Conservation (phyloP, 2,329 filamentous ascomycete genomes). For the Beauveria bassiana region DNA sequence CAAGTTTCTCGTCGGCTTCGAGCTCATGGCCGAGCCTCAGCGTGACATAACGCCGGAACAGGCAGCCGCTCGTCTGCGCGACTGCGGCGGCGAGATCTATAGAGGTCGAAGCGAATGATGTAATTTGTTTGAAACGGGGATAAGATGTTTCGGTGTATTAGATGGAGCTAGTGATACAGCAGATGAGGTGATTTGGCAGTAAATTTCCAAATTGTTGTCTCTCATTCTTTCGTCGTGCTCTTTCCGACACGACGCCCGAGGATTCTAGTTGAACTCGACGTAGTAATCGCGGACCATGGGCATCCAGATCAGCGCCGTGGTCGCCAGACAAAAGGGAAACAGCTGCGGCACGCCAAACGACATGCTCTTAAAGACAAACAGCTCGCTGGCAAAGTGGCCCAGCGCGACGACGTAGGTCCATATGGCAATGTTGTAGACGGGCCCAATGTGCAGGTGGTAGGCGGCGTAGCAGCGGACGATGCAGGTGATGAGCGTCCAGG, state of each 20-base stretch:
- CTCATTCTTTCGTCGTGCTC: background rate
- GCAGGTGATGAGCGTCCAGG: slow-evolving; percentile 75
- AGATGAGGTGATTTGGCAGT: background rate
- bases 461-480: slow-evolving; percentile 76
- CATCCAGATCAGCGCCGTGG: slow-evolving; percentile 53
- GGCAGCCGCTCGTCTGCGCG: slow-evolving; percentile 68
- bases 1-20: slow-evolving; percentile 95
- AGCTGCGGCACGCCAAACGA: slow-evolving; percentile 50
- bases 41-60: slow-evolving; percentile 97
- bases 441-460: slow-evolving; percentile 66
- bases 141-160: background rate
- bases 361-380: slow-evolving; percentile 70
- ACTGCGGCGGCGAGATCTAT: slow-evolving; percentile 77
- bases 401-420: slow-evolving; percentile 77
- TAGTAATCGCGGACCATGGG: slow-evolving; percentile 61
- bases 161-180: background rate
- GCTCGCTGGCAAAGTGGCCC: slow-evolving; percentile 72
- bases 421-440: slow-evolving; percentile 71
- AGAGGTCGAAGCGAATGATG: slow-evolving; percentile 42
- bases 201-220: background rate
- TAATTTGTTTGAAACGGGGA: background rate
- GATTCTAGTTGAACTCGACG: slow-evolving; percentile 35
- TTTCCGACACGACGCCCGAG: background rate
- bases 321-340: slow-evolving; percentile 47
- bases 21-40: slow-evolving; percentile 96